Evolutionary conservation across 495 filamentous ascomycete genomes (phyloP).

Genomic region (Podospora fimiseda): DNA sequence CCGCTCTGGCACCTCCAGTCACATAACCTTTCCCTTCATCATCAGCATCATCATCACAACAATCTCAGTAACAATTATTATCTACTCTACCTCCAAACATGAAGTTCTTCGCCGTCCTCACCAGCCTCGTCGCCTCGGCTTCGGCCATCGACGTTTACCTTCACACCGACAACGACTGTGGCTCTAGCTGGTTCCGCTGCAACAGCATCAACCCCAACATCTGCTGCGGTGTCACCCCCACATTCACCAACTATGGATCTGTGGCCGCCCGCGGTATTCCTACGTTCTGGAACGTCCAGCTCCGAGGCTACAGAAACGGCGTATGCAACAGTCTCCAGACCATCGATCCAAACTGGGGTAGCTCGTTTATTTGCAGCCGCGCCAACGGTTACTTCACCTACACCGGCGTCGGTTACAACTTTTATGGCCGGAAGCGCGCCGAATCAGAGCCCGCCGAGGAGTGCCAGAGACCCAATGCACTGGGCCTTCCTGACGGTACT

Average conservation of each 20-base stretch:
- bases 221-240: not conserved
- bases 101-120: constrained; percentile 8
- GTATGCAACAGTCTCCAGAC: not conserved
- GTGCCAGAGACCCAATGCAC: not conserved
- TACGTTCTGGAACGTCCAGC: not conserved
- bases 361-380: not conserved
- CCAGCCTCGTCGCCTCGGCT: not conserved
- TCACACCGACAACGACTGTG: not conserved
- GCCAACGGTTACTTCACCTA: not conserved
- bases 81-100: not conserved
- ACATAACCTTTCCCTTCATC: not conserved
- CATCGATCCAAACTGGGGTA: not conserved
- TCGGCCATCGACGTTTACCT: not conserved
- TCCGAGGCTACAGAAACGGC: not conserved
- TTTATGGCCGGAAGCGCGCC: not conserved
- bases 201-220: not conserved
- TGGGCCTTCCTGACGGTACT: not conserved
- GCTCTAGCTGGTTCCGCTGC: not conserved
- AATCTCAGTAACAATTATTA: not conserved
- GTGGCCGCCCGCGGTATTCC: not conserved
- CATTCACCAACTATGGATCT: not conserved
- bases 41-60: not conserved
- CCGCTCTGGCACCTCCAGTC: too few relatives aligned
- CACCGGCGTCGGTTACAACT: not conserved
- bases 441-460: not conserved